Conservation (phyloP, 2,329 filamentous ascomycete genomes). For the Escovopsis sp. region DNA sequence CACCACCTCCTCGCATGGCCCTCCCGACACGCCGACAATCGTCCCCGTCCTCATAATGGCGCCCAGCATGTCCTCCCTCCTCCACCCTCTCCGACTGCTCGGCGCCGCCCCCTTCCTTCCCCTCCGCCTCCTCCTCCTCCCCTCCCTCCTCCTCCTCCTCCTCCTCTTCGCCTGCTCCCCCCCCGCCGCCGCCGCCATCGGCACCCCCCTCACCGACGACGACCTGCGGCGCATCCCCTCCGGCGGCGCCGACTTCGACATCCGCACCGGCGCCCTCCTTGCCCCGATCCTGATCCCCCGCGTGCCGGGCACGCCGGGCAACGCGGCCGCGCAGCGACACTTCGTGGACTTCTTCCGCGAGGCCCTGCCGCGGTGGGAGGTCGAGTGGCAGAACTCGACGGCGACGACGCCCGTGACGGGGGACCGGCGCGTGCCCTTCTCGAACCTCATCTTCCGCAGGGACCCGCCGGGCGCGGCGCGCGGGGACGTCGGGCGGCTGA, state of each 20-base stretch:
- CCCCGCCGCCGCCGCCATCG: conserved; percentile 22
- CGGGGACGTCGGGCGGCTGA: conserved; percentile 67
- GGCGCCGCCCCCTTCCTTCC: background rate
- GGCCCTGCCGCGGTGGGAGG: conserved; percentile 61
- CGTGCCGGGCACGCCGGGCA: conserved; percentile 74
- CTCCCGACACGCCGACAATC: too few relatives aligned
- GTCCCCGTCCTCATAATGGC: too few relatives aligned
- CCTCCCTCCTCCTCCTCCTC: background rate
- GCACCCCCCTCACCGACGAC: conserved; percentile 55
- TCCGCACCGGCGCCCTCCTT: conserved; percentile 58
- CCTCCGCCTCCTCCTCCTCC: conserved; percentile 8
- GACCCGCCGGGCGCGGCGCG: conserved; percentile 68
- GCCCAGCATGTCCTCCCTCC: background rate
- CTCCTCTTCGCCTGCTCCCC: conserved; percentile 11
- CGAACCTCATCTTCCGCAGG: conserved; percentile 71
- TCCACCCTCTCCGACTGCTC: conserved; percentile 8
- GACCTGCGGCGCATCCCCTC: conserved; percentile 57
- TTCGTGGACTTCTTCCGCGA: conserved; percentile 68
- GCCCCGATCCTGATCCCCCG: conserved; percentile 77
- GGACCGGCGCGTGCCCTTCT: conserved; percentile 59
- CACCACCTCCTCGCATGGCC: too few relatives aligned
- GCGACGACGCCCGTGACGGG: conserved; percentile 64
- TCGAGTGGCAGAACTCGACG: conserved; percentile 84
- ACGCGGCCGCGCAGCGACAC: conserved; percentile 57
- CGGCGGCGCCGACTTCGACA: conserved; percentile 64